phyloP scores from a whole-genome alignment of 148 eudicot species.

The Heliamphora exappendiculata region DNA sequence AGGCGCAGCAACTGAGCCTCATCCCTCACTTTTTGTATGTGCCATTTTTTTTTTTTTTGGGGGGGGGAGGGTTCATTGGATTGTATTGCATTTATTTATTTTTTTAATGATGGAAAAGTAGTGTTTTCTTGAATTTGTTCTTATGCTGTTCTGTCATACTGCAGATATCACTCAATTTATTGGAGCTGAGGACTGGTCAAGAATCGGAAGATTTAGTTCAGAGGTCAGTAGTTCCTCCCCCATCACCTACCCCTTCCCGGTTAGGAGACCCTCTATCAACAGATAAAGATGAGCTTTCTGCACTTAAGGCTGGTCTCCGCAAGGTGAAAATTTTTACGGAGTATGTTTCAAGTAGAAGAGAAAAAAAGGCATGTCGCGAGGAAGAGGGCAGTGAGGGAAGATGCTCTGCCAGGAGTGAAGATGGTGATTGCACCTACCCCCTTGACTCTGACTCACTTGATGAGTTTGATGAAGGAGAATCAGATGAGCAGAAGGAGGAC shows the following conservation, averaged over 20 bases:
- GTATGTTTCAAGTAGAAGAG: conserved; percentile 62
- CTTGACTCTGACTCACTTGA: conserved; percentile 74
- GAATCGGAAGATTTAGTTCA: conserved; percentile 45
- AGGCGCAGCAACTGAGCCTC: conserved; percentile 35
- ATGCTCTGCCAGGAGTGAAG: conserved; percentile 61
- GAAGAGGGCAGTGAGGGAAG: conserved; percentile 61
- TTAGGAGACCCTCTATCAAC: conserved; percentile 33
- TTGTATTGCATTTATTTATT: neutral
- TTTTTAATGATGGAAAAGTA: neutral
- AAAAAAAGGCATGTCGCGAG: conserved; percentile 66
- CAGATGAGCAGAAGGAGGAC: conserved; percentile 56
- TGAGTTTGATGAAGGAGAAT: conserved; percentile 63
- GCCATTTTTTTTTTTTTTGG: too few species aligned
- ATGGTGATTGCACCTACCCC: conserved; percentile 54
- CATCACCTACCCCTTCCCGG: conserved; percentile 33
- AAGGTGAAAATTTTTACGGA: conserved; percentile 80
- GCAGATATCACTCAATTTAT: conserved; percentile 61
- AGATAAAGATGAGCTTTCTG: conserved; percentile 85
- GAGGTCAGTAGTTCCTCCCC: conserved; percentile 29
- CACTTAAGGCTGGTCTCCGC: conserved; percentile 80
- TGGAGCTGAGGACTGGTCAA: conserved; percentile 56
- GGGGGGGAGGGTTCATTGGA: neutral
- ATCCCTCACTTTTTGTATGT: conserved; percentile 53
- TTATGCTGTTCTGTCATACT: neutral
- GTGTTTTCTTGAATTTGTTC: neutral